A percentile compares a stretch with the other conserved stretches of the same genome.
Evolutionary conservation across 495 filamentous ascomycete genomes (phyloP).

Genomic region (Lasiosphaeriaceae sp.): DNA sequence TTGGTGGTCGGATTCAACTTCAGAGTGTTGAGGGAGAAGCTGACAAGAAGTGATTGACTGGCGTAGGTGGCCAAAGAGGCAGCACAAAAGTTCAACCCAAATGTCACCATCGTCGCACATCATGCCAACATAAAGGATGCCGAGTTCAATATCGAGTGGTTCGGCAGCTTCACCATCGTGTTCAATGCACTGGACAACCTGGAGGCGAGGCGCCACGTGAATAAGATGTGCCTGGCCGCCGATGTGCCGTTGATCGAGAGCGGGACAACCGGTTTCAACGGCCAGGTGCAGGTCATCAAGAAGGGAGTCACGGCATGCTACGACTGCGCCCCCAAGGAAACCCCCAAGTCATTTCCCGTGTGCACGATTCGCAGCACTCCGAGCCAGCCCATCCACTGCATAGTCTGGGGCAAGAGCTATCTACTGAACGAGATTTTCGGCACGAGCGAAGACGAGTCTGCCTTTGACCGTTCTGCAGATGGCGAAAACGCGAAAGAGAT

Average conservation of each 20-base stretch:
- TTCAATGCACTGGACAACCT: conserved; percentile 98
- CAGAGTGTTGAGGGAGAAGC: neutral
- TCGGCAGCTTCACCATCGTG: conserved; percentile 73
- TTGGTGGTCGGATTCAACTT: neutral
- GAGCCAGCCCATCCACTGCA: conserved; percentile 94
- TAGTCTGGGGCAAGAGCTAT: conserved; percentile 99
- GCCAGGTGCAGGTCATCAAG: conserved; percentile 94
- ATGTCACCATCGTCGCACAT: conserved; percentile 81
- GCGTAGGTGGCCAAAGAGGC: conserved; percentile 90
- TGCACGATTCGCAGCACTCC: conserved; percentile 96
- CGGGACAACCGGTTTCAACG: conserved; percentile 96
- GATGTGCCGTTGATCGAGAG: conserved; percentile 91
- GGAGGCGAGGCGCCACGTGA: conserved; percentile 90
- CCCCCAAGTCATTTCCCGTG: conserved; percentile 86
- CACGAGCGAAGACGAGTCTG: conserved; percentile 76
- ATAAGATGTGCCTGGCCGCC: conserved; percentile 93
- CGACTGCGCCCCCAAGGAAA: conserved; percentile 84
- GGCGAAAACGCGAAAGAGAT: conserved; percentile 87
- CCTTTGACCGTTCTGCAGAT: conserved; percentile 73
- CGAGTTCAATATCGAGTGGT: conserved; percentile 91
- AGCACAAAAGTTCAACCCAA: conserved; percentile 85
- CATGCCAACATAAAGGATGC: conserved; percentile 94
- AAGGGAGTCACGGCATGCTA: conserved; percentile 96
- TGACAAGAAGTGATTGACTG: conserved; percentile 20
- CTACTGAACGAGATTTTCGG: conserved; percentile 93